phyloP scores from a whole-genome alignment of 1,284 basidiomycete genomes.

The Meira miltonrushii region DNA sequence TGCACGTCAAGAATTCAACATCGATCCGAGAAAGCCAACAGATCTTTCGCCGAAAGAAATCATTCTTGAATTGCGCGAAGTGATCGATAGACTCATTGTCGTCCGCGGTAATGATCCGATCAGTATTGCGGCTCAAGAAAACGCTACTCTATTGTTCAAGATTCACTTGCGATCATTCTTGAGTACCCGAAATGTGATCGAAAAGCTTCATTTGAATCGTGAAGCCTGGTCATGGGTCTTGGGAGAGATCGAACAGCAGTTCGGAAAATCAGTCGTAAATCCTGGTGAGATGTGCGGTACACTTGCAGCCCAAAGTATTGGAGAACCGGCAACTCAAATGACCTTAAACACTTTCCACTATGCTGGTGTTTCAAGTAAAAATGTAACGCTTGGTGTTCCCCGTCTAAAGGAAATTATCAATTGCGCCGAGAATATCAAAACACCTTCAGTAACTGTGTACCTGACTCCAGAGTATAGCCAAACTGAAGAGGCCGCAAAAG shows the following conservation, averaged over 20 bases:
- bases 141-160: conserved; percentile 85
- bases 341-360: conserved; percentile 99
- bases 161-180: conserved; percentile 58
- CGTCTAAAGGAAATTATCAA: conserved; percentile 99
- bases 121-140: conserved; percentile 75
- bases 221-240: conserved; percentile 95
- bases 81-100: conserved; percentile 56
- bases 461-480: conserved; percentile 50
- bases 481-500: conserved; percentile 64
- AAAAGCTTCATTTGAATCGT: conserved; percentile 47
- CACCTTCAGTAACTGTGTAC: conserved; percentile 88
- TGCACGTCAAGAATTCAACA: conserved; percentile 93
- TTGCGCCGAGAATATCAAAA: conserved; percentile 96
- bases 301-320: conserved; percentile 94
- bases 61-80: conserved; percentile 64
- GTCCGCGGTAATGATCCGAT: conserved; percentile 67
- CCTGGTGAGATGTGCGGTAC: conserved; percentile 99
- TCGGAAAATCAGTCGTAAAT: conserved; percentile 76
- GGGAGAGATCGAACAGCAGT: conserved; percentile 75
- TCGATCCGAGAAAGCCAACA: conserved; percentile 84
- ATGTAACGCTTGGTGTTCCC: conserved; percentile 96
- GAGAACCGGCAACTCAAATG: conserved; percentile 99
- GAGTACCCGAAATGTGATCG: conserved; percentile 49
- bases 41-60: conserved; percentile 86
- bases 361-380: conserved; percentile 99